Evolutionary conservation across 1,139 yeast species (phyloP), one percentile per base, ranked within the genome.

Genomic region (Torulaspora pretoriensis): DNA sequence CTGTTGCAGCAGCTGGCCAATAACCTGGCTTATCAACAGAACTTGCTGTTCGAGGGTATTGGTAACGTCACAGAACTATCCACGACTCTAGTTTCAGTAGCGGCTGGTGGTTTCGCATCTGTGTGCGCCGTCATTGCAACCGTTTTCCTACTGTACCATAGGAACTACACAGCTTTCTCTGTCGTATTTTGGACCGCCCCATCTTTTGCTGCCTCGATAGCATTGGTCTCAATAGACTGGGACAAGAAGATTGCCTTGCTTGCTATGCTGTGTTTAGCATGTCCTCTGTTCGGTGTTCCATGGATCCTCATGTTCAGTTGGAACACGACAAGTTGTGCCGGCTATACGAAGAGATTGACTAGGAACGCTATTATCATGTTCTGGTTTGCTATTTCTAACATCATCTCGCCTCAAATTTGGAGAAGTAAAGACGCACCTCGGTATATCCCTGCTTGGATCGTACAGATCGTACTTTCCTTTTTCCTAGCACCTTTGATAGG

Each of bases 81-180:
- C 41, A 71, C 81, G 1, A 74, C 79, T 1, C 59, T 77, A 29
- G 78, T 77, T 4, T 70, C 80, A 4, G 78, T 75, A 40, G 80
- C 78, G 1, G 68, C 74, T 33, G 73, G 76, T 38, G 74, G 77
- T 0, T 74, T 68, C 48, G 68, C 74, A 1, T 62, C 65, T 4
- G 49, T 64, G 3, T 68, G 70, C 60, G 57, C 68, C 16, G 36
- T 68, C 22, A 52, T 67, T 14, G 70, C 73, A 2, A 55, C 65
- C 26, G 42, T 59, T 10, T 50, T 65, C 35, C 51, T 70, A 46
- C 40, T 52, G 2, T 38, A 47, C 36, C 46, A 45, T 32, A 45
- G 48, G 19, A 39, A 54, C 25, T 47, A 42, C 22, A 59, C 70
- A 5, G 72, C 72, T 1, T 61, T 64, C 37, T 60, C 72, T 1